phyloP scores from a whole-genome alignment of 805 yeast genomes.

The Nakazawaea populi region DNA sequence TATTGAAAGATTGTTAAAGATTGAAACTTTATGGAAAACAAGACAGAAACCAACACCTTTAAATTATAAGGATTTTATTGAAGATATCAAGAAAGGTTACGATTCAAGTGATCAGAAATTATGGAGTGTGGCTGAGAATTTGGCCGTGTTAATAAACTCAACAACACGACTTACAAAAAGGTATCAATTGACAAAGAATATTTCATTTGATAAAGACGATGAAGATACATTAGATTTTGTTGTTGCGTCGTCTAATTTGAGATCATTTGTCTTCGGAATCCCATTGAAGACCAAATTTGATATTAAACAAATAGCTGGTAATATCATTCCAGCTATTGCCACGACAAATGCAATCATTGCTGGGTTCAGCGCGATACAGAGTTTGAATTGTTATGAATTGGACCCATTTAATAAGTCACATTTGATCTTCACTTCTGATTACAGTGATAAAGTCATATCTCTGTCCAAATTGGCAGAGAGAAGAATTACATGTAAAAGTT shows the following conservation, averaged over 20 bases:
- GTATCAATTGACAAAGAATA: constrained; percentile 25
- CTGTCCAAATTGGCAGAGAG: constrained; percentile 57
- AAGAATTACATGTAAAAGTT: constrained; percentile 67
- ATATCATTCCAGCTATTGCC: constrained; percentile 97
- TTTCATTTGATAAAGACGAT: constrained; percentile 92
- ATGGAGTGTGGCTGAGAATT: constrained; percentile 62
- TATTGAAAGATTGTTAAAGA: constrained; percentile 62
- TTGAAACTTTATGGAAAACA: constrained; percentile 75
- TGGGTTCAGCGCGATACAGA: constrained; percentile 76
- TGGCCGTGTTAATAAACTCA: constrained; percentile 50
- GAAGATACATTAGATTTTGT: constrained; percentile 87
- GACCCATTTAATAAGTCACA: constrained; percentile 27
- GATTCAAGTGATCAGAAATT: constrained; percentile 32
- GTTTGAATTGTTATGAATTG: constrained; percentile 44
- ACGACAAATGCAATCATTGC: constrained; percentile 95
- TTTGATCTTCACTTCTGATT: constrained; percentile 47
- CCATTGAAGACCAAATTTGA: constrained; percentile 75
- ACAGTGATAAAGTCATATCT: constrained; percentile 59
- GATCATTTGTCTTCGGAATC: constrained; percentile 67
- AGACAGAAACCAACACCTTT: constrained; percentile 67
- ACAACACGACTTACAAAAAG: constrained; percentile 47
- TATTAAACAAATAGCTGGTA: constrained; percentile 92
- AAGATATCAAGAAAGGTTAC: constrained; percentile 11
- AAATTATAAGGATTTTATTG: constrained; percentile 19
- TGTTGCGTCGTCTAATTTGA: constrained; percentile 73